Percentiles rank a stretch among this genome's conserved stretches.
Evolutionary conservation across 2,329 filamentous ascomycete genomes (phyloP).

Genomic region (Diaporthe caulivora): DNA sequence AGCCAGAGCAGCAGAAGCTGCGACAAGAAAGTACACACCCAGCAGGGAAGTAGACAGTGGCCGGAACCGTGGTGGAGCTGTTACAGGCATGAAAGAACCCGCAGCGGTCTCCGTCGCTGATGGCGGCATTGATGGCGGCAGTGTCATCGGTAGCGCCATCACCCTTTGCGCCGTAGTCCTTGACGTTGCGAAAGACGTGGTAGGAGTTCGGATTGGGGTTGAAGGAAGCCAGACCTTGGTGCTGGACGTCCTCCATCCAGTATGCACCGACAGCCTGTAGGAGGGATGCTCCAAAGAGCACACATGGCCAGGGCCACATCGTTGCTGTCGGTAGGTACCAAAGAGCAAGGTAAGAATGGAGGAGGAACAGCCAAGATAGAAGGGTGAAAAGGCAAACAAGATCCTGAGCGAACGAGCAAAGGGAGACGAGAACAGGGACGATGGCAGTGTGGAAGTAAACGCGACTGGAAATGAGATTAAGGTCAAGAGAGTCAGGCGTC

Average conservation of each 20-base stretch:
- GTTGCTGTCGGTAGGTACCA: not conserved
- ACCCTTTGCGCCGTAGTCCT: constrained; percentile 56
- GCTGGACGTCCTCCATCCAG: constrained; percentile 60
- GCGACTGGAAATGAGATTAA: not conserved
- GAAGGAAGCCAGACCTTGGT: constrained; percentile 62
- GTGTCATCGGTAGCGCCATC: constrained; percentile 66
- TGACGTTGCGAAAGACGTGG: constrained; percentile 62
- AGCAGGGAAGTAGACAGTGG: constrained; percentile 47
- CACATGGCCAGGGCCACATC: constrained; percentile 7
- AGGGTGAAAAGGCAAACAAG: not conserved
- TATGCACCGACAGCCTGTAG: constrained; percentile 44
- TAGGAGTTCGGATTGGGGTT: constrained; percentile 57
- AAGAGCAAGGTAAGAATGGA: constrained; percentile 1
- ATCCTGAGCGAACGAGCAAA: not conserved
- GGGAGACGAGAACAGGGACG: too few species aligned
- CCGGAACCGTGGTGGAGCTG: constrained; percentile 48
- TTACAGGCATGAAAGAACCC: constrained; percentile 51
- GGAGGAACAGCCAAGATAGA: not conserved
- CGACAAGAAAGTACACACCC: constrained; percentile 37
- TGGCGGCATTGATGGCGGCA: constrained; percentile 63
- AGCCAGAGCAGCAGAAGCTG: not conserved
- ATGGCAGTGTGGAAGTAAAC: not conserved
- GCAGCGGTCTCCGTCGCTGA: constrained; percentile 58
- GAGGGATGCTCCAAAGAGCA: constrained; percentile 30
- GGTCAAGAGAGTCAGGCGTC: not conserved